These are phyloP conservation scores for Dendryphion nanum DNA, from an alignment of 2,329 filamentous ascomycete species.

Conservation along the genomic window DNA sequence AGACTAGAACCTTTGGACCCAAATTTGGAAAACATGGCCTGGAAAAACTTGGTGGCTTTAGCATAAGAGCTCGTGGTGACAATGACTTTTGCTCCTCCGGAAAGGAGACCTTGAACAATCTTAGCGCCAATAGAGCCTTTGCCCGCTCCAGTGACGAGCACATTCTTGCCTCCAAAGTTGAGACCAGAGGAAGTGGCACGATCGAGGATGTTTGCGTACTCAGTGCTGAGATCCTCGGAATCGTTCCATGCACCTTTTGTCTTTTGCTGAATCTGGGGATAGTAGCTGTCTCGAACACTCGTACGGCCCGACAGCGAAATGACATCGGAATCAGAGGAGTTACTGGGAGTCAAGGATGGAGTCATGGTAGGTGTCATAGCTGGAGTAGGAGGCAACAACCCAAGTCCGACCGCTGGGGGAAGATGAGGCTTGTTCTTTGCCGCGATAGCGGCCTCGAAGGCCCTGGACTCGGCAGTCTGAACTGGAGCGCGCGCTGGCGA, in stretches of 20 bases:
- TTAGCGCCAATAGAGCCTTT: slow-evolving; percentile 37
- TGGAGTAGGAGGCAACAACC: slow-evolving; percentile 10
- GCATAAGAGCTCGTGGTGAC: slow-evolving; percentile 40
- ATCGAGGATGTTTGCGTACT: slow-evolving; percentile 8
- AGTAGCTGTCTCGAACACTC: slow-evolving; percentile 4
- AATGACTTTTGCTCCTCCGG: slow-evolving; percentile 37
- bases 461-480: slow-evolving; percentile 3
- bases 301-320: slow-evolving; percentile 3
- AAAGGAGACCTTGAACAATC: slow-evolving; percentile 31
- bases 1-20: slow-evolving; percentile 36
- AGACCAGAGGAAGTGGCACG: slow-evolving; percentile 3
- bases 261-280: slow-evolving; percentile 11
- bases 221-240: slow-evolving; percentile 4
- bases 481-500: neutral
- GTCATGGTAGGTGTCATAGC: slow-evolving; percentile 10
- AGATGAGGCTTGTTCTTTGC: slow-evolving; percentile 6
- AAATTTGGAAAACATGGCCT: slow-evolving; percentile 30
- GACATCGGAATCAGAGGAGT: slow-evolving; percentile 7
- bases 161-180: slow-evolving; percentile 26
- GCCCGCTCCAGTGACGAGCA: slow-evolving; percentile 41
- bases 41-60: slow-evolving; percentile 30
- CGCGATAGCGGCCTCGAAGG: slow-evolving; percentile 8
- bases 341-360: slow-evolving; percentile 7
- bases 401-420: slow-evolving; percentile 6
- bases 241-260: slow-evolving; percentile 6